Conservation (phyloP, 352 stramenopile genomes). For the Globisporangium splendens region DNA sequence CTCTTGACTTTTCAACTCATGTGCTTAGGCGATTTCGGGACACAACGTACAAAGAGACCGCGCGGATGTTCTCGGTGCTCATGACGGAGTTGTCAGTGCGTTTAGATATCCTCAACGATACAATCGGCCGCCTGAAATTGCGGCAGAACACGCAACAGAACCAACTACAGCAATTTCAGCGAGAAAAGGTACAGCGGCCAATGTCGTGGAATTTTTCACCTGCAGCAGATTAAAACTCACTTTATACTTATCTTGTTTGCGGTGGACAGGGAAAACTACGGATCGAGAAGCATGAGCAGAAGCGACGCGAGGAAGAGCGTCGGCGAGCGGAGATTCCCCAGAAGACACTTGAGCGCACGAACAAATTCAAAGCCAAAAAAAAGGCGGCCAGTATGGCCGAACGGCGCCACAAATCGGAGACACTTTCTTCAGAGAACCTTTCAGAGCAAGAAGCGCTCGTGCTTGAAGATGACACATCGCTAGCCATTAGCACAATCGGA, state of each 20-base stretch:
- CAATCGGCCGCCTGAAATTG: neutral
- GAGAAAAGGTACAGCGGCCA: conserved; percentile 39
- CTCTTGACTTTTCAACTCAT: neutral
- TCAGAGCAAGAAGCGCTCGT: neutral
- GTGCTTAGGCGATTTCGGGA: conserved; percentile 21
- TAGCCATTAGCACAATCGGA: too few species aligned
- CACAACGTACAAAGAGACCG: conserved; percentile 16
- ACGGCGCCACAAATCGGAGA: neutral
- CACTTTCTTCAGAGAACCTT: too few species aligned
- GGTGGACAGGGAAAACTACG: conserved; percentile 24
- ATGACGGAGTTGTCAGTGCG: conserved; percentile 1
- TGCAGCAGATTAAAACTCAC: too few species aligned
- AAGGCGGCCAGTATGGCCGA: neutral
- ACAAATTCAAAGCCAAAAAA: conserved; percentile 16
- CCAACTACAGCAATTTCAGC: conserved; percentile 9
- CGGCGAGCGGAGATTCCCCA: conserved; percentile 20
- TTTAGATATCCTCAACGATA: neutral
- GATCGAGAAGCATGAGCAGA: conserved; percentile 15
- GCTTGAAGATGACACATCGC: too few species aligned
- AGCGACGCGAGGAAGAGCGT: conserved; percentile 20
- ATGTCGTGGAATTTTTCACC: too few species aligned
- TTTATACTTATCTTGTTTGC: neutral
- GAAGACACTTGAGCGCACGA: conserved; percentile 22
- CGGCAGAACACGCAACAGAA: neutral
- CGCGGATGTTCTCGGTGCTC: conserved; percentile 14